Percentiles rank a stretch among this genome's conserved stretches.
Evolutionary conservation across 2,329 filamentous ascomycete genomes (phyloP).

Genomic region (Talaromyces sp.): DNA sequence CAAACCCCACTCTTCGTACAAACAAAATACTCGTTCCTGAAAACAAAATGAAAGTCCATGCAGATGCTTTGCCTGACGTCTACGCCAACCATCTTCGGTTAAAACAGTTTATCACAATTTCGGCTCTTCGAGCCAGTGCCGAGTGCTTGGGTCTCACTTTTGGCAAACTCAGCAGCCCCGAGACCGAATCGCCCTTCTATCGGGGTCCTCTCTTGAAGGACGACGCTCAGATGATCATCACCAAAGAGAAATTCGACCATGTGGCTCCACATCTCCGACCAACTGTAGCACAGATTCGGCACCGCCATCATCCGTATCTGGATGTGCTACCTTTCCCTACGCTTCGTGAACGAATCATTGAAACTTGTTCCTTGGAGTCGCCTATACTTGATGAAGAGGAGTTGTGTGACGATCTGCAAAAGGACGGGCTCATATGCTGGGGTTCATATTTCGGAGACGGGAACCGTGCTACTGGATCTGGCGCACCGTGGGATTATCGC

Average conservation of each 20-base stretch:
- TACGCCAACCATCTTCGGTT: constrained; percentile 3
- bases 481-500: constrained; percentile 37
- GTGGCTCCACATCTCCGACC: constrained; percentile 1
- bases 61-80: constrained; percentile 1
- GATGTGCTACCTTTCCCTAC: constrained; percentile 4
- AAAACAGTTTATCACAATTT: constrained; percentile 1
- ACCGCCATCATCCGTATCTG: constrained; percentile 7
- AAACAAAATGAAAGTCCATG: constrained; percentile 1
- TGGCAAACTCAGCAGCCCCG: neutral
- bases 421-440: constrained; percentile 8
- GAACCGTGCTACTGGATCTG: constrained; percentile 20
- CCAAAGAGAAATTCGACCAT: neutral
- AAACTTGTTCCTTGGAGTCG: neutral
- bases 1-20: neutral
- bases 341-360: constrained; percentile 5
- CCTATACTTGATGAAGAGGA: constrained; percentile 3
- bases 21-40: constrained; percentile 3
- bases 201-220: no score
- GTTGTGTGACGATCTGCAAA: constrained; percentile 3
- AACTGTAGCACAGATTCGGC: constrained; percentile 1
- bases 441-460: neutral
- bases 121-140: neutral
- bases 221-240: neutral
- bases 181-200: neutral
- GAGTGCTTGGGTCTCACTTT: neutral